phyloP scores from a whole-genome alignment of 768 basidiomycete genomes.

The Macrolepiota fuliginosa region DNA sequence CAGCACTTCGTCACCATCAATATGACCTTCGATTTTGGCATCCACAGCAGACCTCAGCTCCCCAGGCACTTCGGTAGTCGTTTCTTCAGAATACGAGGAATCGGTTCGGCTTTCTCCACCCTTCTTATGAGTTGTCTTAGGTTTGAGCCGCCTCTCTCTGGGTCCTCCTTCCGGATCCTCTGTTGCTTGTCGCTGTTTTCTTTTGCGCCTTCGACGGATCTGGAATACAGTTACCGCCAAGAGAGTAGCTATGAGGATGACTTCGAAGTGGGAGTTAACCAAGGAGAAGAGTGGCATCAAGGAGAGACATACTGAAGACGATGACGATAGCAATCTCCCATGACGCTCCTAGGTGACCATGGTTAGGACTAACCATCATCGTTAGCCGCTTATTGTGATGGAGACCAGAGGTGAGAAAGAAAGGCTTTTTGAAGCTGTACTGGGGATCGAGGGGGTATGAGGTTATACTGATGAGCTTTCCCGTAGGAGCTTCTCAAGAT shows the following conservation, averaged over 20 bases:
- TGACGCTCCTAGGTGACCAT: conserved; percentile 29
- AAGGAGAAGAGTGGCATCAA: neutral
- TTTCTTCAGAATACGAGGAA: neutral
- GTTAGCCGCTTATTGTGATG: neutral
- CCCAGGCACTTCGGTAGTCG: neutral
- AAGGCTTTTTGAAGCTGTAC: too few relatives aligned
- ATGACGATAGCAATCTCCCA: conserved; percentile 37
- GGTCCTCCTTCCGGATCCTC: conserved; percentile 2
- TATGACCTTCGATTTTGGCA: neutral
- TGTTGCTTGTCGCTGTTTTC: conserved; percentile 14
- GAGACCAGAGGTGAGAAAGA: neutral
- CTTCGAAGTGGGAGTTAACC: conserved; percentile 9
- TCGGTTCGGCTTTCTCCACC: neutral
- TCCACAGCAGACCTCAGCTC: neutral
- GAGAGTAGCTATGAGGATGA: conserved; percentile 24
- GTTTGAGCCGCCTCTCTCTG: neutral
- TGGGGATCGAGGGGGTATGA: neutral
- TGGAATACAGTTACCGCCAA: conserved; percentile 25
- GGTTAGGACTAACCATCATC: conserved; percentile 24
- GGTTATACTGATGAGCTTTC: neutral
- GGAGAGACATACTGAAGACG: conserved; percentile 28
- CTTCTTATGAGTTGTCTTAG: neutral
- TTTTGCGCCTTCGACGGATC: conserved; percentile 19
- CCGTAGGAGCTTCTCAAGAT: neutral
- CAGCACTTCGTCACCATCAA: neutral